Evolutionary conservation across 371 early-diverging fungal species (phyloP), one percentile per base, ranked within the genome.

Genomic region (Antonospora locustae): DNA sequence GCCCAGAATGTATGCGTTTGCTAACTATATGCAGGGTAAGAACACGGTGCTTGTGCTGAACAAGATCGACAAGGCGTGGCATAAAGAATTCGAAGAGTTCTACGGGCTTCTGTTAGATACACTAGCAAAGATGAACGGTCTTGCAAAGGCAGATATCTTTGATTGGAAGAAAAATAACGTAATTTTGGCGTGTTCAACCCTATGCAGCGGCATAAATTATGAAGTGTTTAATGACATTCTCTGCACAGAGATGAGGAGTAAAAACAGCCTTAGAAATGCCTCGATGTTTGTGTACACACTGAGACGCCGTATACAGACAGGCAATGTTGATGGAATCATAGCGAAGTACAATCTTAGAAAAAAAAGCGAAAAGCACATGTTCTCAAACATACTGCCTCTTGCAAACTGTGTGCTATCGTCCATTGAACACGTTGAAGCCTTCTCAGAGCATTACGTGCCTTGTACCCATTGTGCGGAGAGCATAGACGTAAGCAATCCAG

Each of bases 41-140:
- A 76, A 78, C 4, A 88, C 90, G 0, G 73, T 94, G 16, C 72
- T 98, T n/a, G 88, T 96, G 2, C 71, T 98, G 38, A 98, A 98
- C 78, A 98, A 98, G 74, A 84, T 98, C 51, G 99, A 98, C 69
- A 80, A 95, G 30, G 22, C 56, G 17, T 20, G n/a, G n/a, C n/a
- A n/a, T n/a, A n/a, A n/a, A 19, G 71, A 90, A 27, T 83, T 90
- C 23, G 82, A 85, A 2, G 93, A 94, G 71, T 77, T 88, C 54
- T 81, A 84, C 14, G 16, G 34, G 22, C 28, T 6, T 22, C 9
- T 25, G 17, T 52, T 19, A 2, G n/a, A 25, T 11, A 41, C 23
- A 30, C 16, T 50, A 38, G 19, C 27, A 17, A 50, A 27, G 16
- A 52, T 52, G n/a, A 52, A 52, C 41, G 44, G 27, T 6, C n/a